Evolutionary conservation across 202 grass and related monocot genomes (phyloP), one percentile per base, ranked within the genome.

Genomic region (Schoenoplectus triqueter): DNA sequence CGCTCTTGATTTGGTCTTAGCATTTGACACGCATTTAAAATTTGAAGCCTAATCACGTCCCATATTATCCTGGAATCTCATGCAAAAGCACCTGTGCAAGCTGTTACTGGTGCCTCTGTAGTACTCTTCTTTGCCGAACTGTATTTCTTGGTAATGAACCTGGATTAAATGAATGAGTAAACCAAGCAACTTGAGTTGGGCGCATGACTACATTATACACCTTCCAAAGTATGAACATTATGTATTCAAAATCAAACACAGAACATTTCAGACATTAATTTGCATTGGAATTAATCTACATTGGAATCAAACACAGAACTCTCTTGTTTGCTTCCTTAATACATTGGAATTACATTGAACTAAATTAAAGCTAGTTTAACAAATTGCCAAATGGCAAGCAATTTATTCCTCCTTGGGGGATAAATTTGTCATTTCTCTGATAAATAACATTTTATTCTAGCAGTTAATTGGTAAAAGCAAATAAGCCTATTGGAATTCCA

Each of bases 131-230:
- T 94, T 63, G 86, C 72, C 22, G 91, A 85, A 73, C 91, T 92
- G 82, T 93, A 95, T 78, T 98, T 98, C 87, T 94, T 92, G 73
- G 93, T 95, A 70, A 92, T 87, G 39, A 98, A 95, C 90, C 93
- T 99, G 86, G 20, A 71, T 94, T 51, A 75, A 67, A 75, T 83
- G 55, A 73, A 78, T 11, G 31, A 14, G 31, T 78, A 7, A 42
- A 75, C 48, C 48, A 14, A 66, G 80, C 59, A 84, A 76, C 68
- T 86, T 54, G 2, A 56, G 80, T 56, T 66, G 70, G 75, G 64
- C 50, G 44, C 22, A 66, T 78, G 64, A 85, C 9, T 14, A 82
- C 66, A 47, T 39, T 6, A 69, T 59, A 80, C 15, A 85, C 7
- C 77, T 48, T 52, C n/a, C 52, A 50, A 48, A 49, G 49, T 18